These are phyloP conservation scores for Rhazya stricta DNA, from an alignment of 257 asterid genomes.

Conservation along the genomic window DNA sequence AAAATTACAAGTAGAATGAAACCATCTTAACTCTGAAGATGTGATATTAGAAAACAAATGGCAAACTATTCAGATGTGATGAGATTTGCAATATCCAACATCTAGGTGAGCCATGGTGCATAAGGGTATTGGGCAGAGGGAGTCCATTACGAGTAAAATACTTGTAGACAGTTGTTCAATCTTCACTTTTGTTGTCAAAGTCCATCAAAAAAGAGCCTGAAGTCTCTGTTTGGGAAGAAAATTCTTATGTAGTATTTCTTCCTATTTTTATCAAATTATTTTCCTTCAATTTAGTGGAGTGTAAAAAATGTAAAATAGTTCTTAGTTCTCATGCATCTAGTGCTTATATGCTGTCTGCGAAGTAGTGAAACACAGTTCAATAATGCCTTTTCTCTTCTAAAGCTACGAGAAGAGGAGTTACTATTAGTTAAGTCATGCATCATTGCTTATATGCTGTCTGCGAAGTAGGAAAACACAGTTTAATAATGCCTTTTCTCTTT, in stretches of 20 bases:
- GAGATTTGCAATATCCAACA: neutral
- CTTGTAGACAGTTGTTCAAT: neutral
- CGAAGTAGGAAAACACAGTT: neutral
- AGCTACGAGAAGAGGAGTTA: neutral
- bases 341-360: neutral
- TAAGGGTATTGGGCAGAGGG: neutral
- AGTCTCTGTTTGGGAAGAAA: neutral
- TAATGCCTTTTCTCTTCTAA: neutral
- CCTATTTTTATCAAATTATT: neutral
- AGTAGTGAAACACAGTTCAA: neutral
- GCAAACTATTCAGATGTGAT: neutral
- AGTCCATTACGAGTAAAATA: neutral
- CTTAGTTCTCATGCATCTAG: neutral
- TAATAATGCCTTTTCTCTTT: neutral
- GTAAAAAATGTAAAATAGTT: neutral
- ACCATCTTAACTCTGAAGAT: neutral
- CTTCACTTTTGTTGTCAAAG: neutral
- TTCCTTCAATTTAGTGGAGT: neutral
- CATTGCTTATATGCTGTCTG: neutral
- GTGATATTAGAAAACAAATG: neutral
- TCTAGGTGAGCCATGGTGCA: neutral
- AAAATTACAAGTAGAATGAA: neutral
- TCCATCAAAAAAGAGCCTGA: neutral
- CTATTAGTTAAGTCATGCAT: neutral
- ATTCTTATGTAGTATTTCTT: neutral